Evolutionary conservation across 495 filamentous ascomycete genomes (phyloP).

Genomic region (Aspergillus panamensis): DNA sequence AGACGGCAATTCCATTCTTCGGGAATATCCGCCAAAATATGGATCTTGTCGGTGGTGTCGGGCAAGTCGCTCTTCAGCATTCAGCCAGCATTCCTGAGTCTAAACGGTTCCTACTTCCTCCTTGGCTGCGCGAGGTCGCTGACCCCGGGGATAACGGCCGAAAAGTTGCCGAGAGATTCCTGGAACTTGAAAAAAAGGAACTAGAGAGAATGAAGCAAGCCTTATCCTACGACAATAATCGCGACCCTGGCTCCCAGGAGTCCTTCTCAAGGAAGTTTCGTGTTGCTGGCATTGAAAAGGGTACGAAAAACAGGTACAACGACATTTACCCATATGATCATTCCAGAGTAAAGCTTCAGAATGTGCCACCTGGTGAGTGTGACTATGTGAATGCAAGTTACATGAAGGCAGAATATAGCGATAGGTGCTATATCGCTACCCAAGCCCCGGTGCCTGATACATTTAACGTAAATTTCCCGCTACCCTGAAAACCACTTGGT

Average conservation of each 20-base stretch:
- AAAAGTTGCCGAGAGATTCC: constrained; percentile 75
- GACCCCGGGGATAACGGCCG: constrained; percentile 69
- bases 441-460: constrained; percentile 93
- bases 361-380: constrained; percentile 65
- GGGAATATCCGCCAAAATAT: constrained; percentile 95
- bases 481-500: constrained; percentile 2
- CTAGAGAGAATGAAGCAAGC: constrained; percentile 90
- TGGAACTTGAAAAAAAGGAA: constrained; percentile 79
- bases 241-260: constrained; percentile 37
- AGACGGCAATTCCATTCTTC: constrained; percentile 84
- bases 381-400: constrained; percentile 97
- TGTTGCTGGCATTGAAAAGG: constrained; percentile 91
- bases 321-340: constrained; percentile 98
- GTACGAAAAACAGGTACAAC: constrained; percentile 93
- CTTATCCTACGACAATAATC: constrained; percentile 59
- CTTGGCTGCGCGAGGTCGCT: constrained; percentile 71
- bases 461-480: constrained; percentile 65
- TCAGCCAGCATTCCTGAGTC: constrained; percentile 54
- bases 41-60: constrained; percentile 90
- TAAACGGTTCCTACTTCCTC: constrained; percentile 53
- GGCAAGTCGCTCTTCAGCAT: constrained; percentile 74
- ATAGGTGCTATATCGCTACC: constrained; percentile 91
- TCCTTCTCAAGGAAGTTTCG: constrained; percentile 37
- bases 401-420: constrained; percentile 68
- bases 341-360: constrained; percentile 75